Base-by-base conservation (phyloP, 441 rosid genomes). In the Gossypium davidsonii region DNA sequence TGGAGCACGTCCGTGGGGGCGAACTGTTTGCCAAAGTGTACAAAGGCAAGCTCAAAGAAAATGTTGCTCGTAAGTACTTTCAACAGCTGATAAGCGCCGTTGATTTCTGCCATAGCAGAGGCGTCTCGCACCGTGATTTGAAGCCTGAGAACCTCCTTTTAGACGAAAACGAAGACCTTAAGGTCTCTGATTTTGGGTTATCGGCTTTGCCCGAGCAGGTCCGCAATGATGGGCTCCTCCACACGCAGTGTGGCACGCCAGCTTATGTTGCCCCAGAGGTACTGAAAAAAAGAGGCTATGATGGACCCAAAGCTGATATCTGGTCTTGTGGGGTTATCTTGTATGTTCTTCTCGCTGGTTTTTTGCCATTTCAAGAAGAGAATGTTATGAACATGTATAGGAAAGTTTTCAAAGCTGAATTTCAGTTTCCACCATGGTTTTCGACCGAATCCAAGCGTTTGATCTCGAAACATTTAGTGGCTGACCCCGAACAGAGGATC, bases 251-350 rank as follows among this genome's bases (percentile, higher is more conserved):
- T 4, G 97, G 97, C 12, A 92, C 97, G 0, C 96, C 96, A 2
- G 92, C 97, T 0, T 92, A 92, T 51, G 94, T 92, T 9, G 97
- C 97, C 0, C 97, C 97, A n/a, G 97, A 92, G 81, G 90, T 92
- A 18, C 42, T 92, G 8, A 58, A 92, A 65, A 90, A 84, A 81
- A 92, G 85, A 37, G 97, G 97, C 0, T 90, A 92, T 73, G 94
- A 90, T 58, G 96, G 97, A 10, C 78, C 92, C 0, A 87, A 79
- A 42, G 91, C 88, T 1, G 98, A 92, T 79, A 84, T 87, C 0
- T 92, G 98, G 98, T 92, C 98, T 0, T 93, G 98, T 70, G 97
- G 98, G 10, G 98, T 93, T 28, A 84, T 93, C 66, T 75, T 91
- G 28, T 91, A 84, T 52, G 97, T 87, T 3, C 88, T 93, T 6